Conservation (phyloP, 805 yeast genomes). For the Starmera dryadoides region DNA sequence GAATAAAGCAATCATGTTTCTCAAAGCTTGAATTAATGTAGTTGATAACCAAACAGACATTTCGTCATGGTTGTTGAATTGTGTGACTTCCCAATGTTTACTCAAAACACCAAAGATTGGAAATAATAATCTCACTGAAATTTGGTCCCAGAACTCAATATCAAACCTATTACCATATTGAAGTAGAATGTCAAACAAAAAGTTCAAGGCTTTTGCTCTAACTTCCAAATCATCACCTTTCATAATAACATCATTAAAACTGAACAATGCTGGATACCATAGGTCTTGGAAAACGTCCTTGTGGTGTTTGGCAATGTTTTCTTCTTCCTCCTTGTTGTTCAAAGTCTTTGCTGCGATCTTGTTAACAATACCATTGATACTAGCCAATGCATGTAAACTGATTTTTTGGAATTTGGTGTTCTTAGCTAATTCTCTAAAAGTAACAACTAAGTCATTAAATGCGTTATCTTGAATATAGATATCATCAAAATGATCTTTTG, state of each 20-base stretch:
- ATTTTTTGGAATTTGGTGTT: conserved; percentile 76
- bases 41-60: conserved; percentile 95
- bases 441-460: conserved; percentile 54
- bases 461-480: conserved; percentile 65
- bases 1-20: conserved; percentile 79
- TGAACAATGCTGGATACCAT: conserved; percentile 84
- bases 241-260: conserved; percentile 87
- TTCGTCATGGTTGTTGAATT: conserved; percentile 69
- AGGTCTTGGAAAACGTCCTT: conserved; percentile 43
- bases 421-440: conserved; percentile 77
- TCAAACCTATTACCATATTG: conserved; percentile 75
- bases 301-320: conserved; percentile 21
- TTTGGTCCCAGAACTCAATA: conserved; percentile 71
- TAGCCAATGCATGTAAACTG: conserved; percentile 74
- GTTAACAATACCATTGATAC: conserved; percentile 54
- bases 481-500: conserved; percentile 50
- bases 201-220: conserved; percentile 78
- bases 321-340: conserved; percentile 13
- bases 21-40: conserved; percentile 89
- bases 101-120: conserved; percentile 84
- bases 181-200: conserved; percentile 73
- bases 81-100: conserved; percentile 65
- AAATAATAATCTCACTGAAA: conserved; percentile 73
- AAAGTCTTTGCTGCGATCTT: conserved; percentile 44
- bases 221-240: conserved; percentile 92